Evolutionary conservation across 805 yeast species (phyloP), one percentile per base, ranked within the genome.

Genomic region (Clavispora asparagi): DNA sequence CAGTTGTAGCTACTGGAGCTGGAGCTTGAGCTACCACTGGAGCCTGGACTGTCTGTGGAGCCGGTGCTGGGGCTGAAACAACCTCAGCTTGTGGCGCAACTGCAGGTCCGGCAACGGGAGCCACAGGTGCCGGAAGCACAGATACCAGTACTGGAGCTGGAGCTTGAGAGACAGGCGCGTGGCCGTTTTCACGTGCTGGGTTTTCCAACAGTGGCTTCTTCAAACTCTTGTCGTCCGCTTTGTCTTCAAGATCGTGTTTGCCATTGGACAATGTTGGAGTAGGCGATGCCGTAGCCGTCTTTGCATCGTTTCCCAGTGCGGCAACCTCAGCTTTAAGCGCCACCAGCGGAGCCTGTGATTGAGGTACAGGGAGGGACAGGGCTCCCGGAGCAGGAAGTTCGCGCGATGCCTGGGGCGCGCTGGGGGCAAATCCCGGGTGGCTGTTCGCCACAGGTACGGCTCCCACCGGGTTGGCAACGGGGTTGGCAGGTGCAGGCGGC

Each of bases 181-280:
- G 31, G 32, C 28, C 39, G n/a, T 26, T 31, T n/a, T 14, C 35
- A 7, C 17, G 7, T 6, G 14, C 3, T n/a, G 35, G 11, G 43
- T 8, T n/a, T 11, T 41, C 45, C 25, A 41, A 23, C 4, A 25
- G 26, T 4, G 62, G 50, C 42, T 61, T 60, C 49, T 69, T 62
- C 33, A 56, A 39, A n/a, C 53, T 50, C 48, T 61, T 58, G 16
- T 59, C 41, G 40, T 69, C 73, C n/a, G 49, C 46, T 50, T 68
- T 68, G 12, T 68, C 73, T 4, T 71, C 76, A 46, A 71, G 62
- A 28, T 68, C 73, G 35, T 64, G 70, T 46, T 71, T 71, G 19
- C 55, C 53, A 45, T 36, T 37, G 43, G 30, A 39, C 40, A 28
- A 35, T 38, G 41, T 39, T 46, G 35, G 19, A 39, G 39, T 35